Evolutionary conservation across 176 grass and related monocot genomes (phyloP), one percentile per base, ranked within the genome.

Genomic region (Triticum aestivum): DNA sequence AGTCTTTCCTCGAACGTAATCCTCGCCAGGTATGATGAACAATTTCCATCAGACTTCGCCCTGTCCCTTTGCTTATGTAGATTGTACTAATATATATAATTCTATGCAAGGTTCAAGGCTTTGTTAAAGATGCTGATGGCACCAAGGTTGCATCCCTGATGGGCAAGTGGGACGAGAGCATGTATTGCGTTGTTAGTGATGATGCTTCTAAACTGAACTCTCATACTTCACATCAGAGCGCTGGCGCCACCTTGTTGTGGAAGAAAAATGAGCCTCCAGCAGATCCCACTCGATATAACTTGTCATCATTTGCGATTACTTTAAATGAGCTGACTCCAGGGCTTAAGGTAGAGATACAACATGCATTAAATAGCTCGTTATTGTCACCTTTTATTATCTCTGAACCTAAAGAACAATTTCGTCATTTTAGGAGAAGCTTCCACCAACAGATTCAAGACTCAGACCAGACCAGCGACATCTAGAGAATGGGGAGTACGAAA

Each of bases 391-490:
- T 39, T 92, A 59, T 37, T 73, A 74, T 56, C 34, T 85, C 74
- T 81, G 75, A 75, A 82, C 80, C 39, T 83, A 80, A 88, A 33
- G 3, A 30, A 37, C 51, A 45, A 61, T 81, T 75, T 82, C 15
- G 18, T 79, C 30, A 61, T 30, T 52, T 83, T 86, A 97, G 95
- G 95, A 88, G 87, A 92, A 88, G 59, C 92, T 97, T 88, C 95
- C 95, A 54, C 95, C 95, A 24, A 97, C 95, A 12, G 95, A 97
- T 93, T 97, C 92, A 65, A 97, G 95, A 88, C 83, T 97, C 29
- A 90, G 95, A 61, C 95, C 95, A 52, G 95, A 97, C 78, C 95
- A 97, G 59, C 82, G 92, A 45, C 88, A 95, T 79, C 82, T 97
- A 80, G 92, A 94, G 70, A 97, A 95, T 32, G 95, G 95, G 75